phyloP scores from a whole-genome alignment of 2,329 filamentous ascomycete species.

The Venturia oleaginea region DNA sequence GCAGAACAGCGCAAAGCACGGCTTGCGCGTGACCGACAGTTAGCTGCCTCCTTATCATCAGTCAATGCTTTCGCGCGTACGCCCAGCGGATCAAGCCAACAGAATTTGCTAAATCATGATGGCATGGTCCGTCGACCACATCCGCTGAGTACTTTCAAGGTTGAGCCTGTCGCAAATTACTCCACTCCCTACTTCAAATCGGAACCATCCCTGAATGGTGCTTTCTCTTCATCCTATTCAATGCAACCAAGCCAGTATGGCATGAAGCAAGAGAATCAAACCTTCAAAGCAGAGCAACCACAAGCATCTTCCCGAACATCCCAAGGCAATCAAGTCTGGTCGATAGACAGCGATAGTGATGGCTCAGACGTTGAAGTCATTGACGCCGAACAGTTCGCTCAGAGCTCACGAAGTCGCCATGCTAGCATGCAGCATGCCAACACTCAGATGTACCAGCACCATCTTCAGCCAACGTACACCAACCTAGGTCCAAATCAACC shows the following conservation, averaged over 20 bases:
- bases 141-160: neutral
- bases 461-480: neutral
- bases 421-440: neutral
- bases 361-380: slow-evolving; percentile 7
- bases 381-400: neutral
- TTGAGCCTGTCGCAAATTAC: neutral
- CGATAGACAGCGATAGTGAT: slow-evolving; percentile 6
- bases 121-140: neutral
- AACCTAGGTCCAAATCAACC: neutral
- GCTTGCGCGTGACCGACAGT: neutral
- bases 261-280: neutral
- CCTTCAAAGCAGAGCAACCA: neutral
- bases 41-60: neutral
- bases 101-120: slow-evolving; percentile 2
- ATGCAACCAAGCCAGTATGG: neutral
- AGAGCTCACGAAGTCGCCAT: neutral
- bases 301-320: neutral
- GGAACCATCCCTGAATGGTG: neutral
- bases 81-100: neutral
- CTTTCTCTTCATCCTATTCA: neutral
- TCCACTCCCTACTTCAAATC: neutral
- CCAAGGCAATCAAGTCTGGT: neutral
- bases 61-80: neutral
- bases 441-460: neutral
- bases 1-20: neutral